Evolutionary conservation across 2,329 filamentous ascomycete genomes (phyloP), one percentile per base, ranked within the genome.

Genomic region (Aulographum hederae): DNA sequence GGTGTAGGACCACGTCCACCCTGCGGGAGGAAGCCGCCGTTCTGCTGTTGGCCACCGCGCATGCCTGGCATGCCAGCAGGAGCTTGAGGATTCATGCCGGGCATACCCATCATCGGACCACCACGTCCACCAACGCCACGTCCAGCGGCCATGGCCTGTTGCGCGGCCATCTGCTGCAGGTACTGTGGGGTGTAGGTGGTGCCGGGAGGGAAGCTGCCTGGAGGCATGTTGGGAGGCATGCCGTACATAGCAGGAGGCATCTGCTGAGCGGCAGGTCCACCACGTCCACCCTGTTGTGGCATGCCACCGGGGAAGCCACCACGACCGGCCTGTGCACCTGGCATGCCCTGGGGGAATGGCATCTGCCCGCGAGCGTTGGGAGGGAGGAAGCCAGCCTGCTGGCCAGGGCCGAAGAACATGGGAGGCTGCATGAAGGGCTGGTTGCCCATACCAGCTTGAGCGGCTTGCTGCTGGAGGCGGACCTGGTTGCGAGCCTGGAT

Each of bases 401-500:
- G 73, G 32, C 79, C 79, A 41, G 81, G 78, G 39, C 76, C 78
- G 54, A 92, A 92, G 69, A 89, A 95, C 62, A 95, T 84, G 41
- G 79, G 76, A 36, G 81, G 74, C 54, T 81, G 80, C 69, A 92
- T 86, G 67, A 69, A 82, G 53, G 78, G 77, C 45, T 64, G 62
- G 42, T 67, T 78, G 44, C 80, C 78, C 69, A 93, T 82, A 48
- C 81, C 84, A 33, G 79, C 82, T 42, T 78, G 79, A 42, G 85
- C 82, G 43, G 85, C 84, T 44, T 84, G 82, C 61, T 98, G 89
- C 67, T 95, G 89, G 75, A 95, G 89, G 51, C 89, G 79, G 53
- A 94, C 75, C 59, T 93, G 86, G 69, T 95, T 95, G 59, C 89
- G 84, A 57, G 89, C 86, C 65, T 95, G 89, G 58, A 98, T 98